These are phyloP conservation scores for Chrysanthemum seticuspe DNA, from an alignment of 129 eudicot genomes.

Conservation along the genomic window DNA sequence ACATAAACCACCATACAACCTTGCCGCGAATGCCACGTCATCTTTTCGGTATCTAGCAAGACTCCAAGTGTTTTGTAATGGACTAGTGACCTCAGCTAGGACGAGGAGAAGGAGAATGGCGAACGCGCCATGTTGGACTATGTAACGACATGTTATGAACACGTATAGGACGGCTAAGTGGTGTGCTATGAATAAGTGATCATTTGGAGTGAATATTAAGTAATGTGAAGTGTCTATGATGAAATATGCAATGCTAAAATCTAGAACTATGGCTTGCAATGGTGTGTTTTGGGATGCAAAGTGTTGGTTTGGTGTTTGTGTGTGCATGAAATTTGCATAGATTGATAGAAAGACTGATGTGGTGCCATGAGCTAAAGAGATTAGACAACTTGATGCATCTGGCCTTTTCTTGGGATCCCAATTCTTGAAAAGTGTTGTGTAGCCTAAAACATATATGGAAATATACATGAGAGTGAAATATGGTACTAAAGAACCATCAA, in stretches of 20 bases:
- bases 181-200: slow-evolving; percentile 72
- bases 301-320: slow-evolving; percentile 23
- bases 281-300: slow-evolving; percentile 63
- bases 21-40: slow-evolving; percentile 42
- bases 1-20: slow-evolving; percentile 43
- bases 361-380: slow-evolving; percentile 77
- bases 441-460: slow-evolving; percentile 44
- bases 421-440: slow-evolving; percentile 47
- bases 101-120: slow-evolving; percentile 56
- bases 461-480: slow-evolving; percentile 42
- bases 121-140: slow-evolving; percentile 54
- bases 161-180: slow-evolving; percentile 80
- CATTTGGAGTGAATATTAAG: slow-evolving; percentile 53
- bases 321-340: slow-evolving; percentile 34
- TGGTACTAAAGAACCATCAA: slow-evolving; percentile 32
- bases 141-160: slow-evolving; percentile 58
- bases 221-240: slow-evolving; percentile 68
- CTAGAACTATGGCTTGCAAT: slow-evolving; percentile 59
- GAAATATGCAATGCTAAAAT: slow-evolving; percentile 80
- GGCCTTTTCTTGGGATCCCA: slow-evolving; percentile 48
- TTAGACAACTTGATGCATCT: slow-evolving; percentile 75
- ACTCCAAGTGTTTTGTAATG: slow-evolving; percentile 75
- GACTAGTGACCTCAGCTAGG: slow-evolving; percentile 74
- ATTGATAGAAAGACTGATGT: slow-evolving; percentile 59
- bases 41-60: slow-evolving; percentile 48